Base-by-base conservation (phyloP, 345 rosid species). In the Luvunga scandens region DNA sequence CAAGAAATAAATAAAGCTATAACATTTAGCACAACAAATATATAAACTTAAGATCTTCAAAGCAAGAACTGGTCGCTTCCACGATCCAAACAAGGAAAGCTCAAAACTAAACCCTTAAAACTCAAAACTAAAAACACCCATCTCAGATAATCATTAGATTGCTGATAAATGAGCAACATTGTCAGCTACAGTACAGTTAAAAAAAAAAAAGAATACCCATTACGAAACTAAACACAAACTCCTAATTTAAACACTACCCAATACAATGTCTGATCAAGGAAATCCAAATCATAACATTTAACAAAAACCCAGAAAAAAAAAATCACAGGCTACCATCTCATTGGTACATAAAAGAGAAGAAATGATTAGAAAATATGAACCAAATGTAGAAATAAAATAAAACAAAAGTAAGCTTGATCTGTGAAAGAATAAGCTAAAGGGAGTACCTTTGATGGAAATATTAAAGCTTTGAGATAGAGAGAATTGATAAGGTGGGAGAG, bases 401-500 rank as follows among this genome's bases (percentile, higher is more conserved):
- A 2, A 55, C 42, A 68, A 81, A 66, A 63, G 33, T 22, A 72
- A 66, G 64, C 22, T 34, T 62, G 79, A 83, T 79, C 82, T 19
- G 45, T 34, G 7, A 14, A 71, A 76, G 27, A 60, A 65, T 56
- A 39, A 61, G 64, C 60, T 1, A 53, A 71, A 66, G 76, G 12
- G 4, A 12, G 60, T 48, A 83, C 87, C 90, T 68, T 63, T 28
- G 48, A 78, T 22, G 70, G 84, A 75, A 82, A 79, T 69, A 82
- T 57, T 48, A 69, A 69, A 77, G 78, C 79, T 78, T 65, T 24
- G 56, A 45, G 25, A 64, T 25, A 33, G 39, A 22, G 69, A 38
- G 9, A 38, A 1, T 31, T 31, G 68, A 14, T 1, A 2, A 14
- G 24, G 68, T 31, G 75, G 12, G 70, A 50, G 42, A 53, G 53